Evolutionary conservation across 208 protist species (phyloP), one percentile per base, ranked within the genome.

Genomic region (Strigomonas culicis): DNA sequence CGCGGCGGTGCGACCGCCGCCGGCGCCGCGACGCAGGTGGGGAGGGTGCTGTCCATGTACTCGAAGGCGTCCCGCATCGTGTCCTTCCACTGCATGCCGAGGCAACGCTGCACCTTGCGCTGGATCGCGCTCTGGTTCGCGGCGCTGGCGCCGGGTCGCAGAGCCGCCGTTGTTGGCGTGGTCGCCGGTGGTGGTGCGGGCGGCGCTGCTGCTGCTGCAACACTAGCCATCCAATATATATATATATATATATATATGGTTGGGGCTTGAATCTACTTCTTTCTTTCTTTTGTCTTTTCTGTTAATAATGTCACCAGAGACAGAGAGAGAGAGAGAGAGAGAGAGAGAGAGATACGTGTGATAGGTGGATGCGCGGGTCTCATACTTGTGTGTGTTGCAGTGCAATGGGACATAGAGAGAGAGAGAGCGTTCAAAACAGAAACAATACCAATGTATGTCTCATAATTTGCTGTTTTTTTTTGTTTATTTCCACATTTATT

Each of bases 251-350:
- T 53, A 30, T 53, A 22, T 6, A 53, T 53, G 17, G 49, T 41
- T 41, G 13, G 13, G 8, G 36, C 36, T 41, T 41, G 47, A 27
- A 52, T 46, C 17, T 17, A 46, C 17, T 46, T 46, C 17, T 46
- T 24, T 24, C 22, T 52, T 7, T 52, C 6, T 24, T 52, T 7
- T 52, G 19, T 52, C 6, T 24, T 7, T 57, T 11, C n/a, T 44
- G 24, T 6, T 43, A 22, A 4, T 52, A n/a, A 32, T 51, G 21
- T 46, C 10, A 17, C 3, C 11, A 59, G 19, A 60, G 28, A 28
- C 1, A 52, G 53, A 34, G 24, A 7, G n/a, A 30, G 63, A 47
- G n/a, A 58, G 32, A 47, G 4, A 10, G 61, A 49, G 61, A 46
- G 47, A 24, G 24, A 43, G 28, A 43, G 39, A 52, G 32, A 64